phyloP scores from a whole-genome alignment of 1,284 basidiomycete genomes.

The Sporisorium graminicola region DNA sequence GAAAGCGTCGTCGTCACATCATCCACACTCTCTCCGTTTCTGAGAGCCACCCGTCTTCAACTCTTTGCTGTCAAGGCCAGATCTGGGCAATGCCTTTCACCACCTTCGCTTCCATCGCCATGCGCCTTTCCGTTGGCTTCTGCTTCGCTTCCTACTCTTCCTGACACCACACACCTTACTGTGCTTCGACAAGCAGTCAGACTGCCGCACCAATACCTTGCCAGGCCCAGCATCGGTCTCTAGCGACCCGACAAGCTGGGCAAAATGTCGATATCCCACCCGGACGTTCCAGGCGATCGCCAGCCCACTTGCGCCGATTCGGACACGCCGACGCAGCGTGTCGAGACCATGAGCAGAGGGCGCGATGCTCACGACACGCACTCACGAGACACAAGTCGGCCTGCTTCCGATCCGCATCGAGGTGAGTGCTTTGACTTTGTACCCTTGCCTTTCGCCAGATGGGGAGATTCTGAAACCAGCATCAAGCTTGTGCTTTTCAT shows the following conservation, averaged over 20 bases:
- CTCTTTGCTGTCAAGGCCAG: background rate
- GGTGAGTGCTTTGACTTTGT: background rate
- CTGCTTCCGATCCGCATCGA: constrained; percentile 4
- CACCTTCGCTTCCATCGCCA: constrained; percentile 3
- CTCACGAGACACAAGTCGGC: background rate
- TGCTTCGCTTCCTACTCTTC: background rate
- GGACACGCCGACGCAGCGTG: constrained; percentile 1
- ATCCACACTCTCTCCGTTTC: background rate
- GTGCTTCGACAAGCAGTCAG: background rate
- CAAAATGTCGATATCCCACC: constrained; percentile 24
- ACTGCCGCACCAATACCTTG: constrained; percentile 3
- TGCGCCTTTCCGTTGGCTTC: constrained; percentile 8
- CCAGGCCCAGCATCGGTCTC: constrained; percentile 7
- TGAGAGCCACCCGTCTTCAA: background rate
- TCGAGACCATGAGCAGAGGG: constrained; percentile 3
- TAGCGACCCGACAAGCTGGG: constrained; percentile 12
- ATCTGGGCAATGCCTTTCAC: background rate
- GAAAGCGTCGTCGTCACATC: background rate
- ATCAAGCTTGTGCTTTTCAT: background rate
- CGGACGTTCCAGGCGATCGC: constrained; percentile 15
- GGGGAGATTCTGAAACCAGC: constrained; percentile 8
- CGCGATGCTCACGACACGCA: constrained; percentile 1
- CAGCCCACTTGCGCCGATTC: constrained; percentile 1
- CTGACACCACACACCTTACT: constrained; percentile 8
- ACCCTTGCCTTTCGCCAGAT: background rate